These are phyloP conservation scores for Aspergillus sp. DNA, from an alignment of 2,329 filamentous ascomycete species.

Conservation along the genomic window DNA sequence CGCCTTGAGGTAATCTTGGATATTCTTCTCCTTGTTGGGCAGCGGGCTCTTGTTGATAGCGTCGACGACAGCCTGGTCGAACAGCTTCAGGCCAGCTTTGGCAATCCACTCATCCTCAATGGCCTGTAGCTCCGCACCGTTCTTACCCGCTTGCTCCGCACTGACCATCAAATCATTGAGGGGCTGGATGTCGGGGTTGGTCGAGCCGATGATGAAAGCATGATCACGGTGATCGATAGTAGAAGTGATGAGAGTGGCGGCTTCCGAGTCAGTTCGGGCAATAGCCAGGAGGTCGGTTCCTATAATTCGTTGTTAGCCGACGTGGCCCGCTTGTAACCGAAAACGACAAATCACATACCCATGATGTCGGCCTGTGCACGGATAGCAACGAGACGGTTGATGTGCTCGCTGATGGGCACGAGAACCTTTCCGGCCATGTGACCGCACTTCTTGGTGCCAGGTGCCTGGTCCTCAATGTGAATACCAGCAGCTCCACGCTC, in stretches of 20 bases:
- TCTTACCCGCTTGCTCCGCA: slow-evolving; percentile 81
- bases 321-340: neutral
- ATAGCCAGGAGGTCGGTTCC: slow-evolving; percentile 85
- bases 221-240: slow-evolving; percentile 97
- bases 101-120: slow-evolving; percentile 89
- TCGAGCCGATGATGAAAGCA: slow-evolving; percentile 86
- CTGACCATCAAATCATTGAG: slow-evolving; percentile 89
- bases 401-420: slow-evolving; percentile 96
- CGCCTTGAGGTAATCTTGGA: slow-evolving; percentile 67
- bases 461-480: slow-evolving; percentile 98
- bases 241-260: slow-evolving; percentile 93
- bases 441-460: slow-evolving; percentile 98
- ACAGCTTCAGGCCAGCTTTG: slow-evolving; percentile 81
- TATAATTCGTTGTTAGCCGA: slow-evolving; percentile 36
- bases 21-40: slow-evolving; percentile 68
- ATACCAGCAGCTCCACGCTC: slow-evolving; percentile 97
- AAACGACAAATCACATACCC: slow-evolving; percentile 59
- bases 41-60: slow-evolving; percentile 72
- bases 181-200: slow-evolving; percentile 81
- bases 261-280: slow-evolving; percentile 95
- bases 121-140: slow-evolving; percentile 77
- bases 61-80: slow-evolving; percentile 85
- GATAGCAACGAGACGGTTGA: slow-evolving; percentile 95
- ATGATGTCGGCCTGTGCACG: slow-evolving; percentile 98
- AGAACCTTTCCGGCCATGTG: slow-evolving; percentile 99